Base-by-base conservation (phyloP, 345 rosid genomes). In the Xanthoceras sorbifolium region DNA sequence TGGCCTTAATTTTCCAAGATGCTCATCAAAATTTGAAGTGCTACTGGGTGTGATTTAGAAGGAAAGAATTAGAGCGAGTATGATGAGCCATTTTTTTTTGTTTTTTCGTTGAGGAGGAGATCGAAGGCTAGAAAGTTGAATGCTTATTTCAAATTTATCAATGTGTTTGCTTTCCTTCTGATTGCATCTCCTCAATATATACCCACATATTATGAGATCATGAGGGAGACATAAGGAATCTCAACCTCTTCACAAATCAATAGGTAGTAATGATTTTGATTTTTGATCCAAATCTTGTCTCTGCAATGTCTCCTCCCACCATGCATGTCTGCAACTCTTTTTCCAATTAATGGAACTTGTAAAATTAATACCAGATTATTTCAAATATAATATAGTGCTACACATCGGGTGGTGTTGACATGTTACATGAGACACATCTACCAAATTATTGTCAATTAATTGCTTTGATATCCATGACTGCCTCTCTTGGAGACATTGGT, bases 31-130 rank as follows among this genome's bases (percentile, higher is more conserved):
- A 60, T 83, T 48, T 50, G 89, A 76, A 6, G 65, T n/a, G n/a
- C 52, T 14, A 83, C 46, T 32, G 87, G 86, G 74, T 90, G 90
- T 48, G 80, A 78, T 52, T 76, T 84, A 4, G 84, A 76, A 14
- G 87, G 93, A 52, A 79, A 77, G 74, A 87, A 74, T 84, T 83
- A 2, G 89, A 87, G 2, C 92, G 80, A 72, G 72, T 12, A 60
- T 89, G 93, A 77, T 12, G 79, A 67, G 57, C 34, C 34, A 67
- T 67, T 67, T 25, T 23, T 67, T 8, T 29, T 29, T 42, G n/a
- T n/a, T n/a, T n/a, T n/a, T n/a, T n/a, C n/a, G n/a, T n/a, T n/a
- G n/a, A n/a, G n/a, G n/a, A n/a, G n/a, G n/a, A n/a, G n/a, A n/a
- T n/a, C n/a, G n/a, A n/a, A n/a, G n/a, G 22, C n/a, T 50, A 50